Evolutionary conservation across 2,329 filamentous ascomycete species (phyloP), one percentile per base, ranked within the genome.

Genomic region (Capronia coronata): DNA sequence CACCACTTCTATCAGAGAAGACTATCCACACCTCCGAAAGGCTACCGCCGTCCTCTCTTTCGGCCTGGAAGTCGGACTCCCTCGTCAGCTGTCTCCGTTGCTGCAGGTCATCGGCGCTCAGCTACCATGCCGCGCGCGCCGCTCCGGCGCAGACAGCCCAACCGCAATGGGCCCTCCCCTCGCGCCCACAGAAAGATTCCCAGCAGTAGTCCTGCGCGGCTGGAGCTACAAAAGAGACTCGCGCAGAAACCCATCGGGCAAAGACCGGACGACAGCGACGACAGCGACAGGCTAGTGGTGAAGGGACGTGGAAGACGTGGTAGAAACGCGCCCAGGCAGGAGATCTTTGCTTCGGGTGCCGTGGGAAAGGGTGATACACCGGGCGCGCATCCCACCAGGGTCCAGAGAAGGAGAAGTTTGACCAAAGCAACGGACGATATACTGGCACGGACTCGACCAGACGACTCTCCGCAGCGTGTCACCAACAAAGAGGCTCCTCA

Each of bases 221-320:
- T 46, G 35, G 47, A 55, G 35, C 44, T 57, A 27, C 52, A 57
- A 18, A 44, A 54, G 37, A 61, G 53, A 44, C 43, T 61, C 18
- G 51, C 49, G 29, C 30, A 54, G 21, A 59, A 59, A 38, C 49
- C 52, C 3, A 44, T 59, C 22, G 59, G 57, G 11, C 41, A 50
- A 32, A 38, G 54, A 21, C 57, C 55, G 25, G 45, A 19, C 35
- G 55, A 61, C 35, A 59, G 57, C 52, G 59, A 61, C 44, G 59
- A 61, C 37, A 61, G 59, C 48, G 59, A 61, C 51, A 49, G 49
- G 30, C 56, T 61, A 43, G 59, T 61, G 40, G 57, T 55, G 38
- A 59, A 52, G 29, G 46, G 51, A 22, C 49, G 22, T 52, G 53
- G 53, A 2, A 46, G 56, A 38, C 51, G 55, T 39, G 47, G 53